Percentiles rank a stretch among this genome's conserved stretches.
Conservation (phyloP, 441 rosid species). For the Corymbia calophylla region DNA sequence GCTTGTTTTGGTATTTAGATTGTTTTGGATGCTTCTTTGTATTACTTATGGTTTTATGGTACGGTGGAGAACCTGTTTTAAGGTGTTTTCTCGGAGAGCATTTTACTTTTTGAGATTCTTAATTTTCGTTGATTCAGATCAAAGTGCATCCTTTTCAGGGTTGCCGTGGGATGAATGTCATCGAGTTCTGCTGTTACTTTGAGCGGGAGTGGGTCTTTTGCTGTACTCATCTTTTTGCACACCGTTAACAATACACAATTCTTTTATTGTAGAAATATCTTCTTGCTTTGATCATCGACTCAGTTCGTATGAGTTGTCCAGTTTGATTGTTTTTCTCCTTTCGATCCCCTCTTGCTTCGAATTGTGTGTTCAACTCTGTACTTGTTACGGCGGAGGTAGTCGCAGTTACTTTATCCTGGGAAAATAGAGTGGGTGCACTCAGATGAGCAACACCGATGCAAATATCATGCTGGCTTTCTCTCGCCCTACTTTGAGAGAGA, state of each 20-base stretch:
- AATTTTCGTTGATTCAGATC: background rate
- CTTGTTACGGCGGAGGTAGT: background rate
- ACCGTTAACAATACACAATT: background rate
- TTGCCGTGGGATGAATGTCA: background rate
- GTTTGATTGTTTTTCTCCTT: background rate
- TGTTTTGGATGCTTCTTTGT: background rate
- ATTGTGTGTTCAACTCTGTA: background rate
- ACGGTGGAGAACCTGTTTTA: background rate
- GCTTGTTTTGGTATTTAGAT: background rate
- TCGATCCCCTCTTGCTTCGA: background rate
- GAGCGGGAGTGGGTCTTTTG: background rate
- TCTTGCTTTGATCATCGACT: background rate
- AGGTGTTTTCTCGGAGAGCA: background rate
- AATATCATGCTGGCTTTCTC: background rate
- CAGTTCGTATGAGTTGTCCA: background rate
- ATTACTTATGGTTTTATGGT: background rate
- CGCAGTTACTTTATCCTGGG: background rate
- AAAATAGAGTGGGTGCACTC: background rate
- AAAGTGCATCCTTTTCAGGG: background rate
- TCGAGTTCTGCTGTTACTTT: background rate
- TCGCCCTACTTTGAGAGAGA: background rate
- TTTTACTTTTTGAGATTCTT: background rate
- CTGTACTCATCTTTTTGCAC: background rate
- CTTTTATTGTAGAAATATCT: background rate
- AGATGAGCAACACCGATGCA: background rate